Conservation (phyloP, 108 stramenopile species). For the Pseudonitzschia multiseries region DNA sequence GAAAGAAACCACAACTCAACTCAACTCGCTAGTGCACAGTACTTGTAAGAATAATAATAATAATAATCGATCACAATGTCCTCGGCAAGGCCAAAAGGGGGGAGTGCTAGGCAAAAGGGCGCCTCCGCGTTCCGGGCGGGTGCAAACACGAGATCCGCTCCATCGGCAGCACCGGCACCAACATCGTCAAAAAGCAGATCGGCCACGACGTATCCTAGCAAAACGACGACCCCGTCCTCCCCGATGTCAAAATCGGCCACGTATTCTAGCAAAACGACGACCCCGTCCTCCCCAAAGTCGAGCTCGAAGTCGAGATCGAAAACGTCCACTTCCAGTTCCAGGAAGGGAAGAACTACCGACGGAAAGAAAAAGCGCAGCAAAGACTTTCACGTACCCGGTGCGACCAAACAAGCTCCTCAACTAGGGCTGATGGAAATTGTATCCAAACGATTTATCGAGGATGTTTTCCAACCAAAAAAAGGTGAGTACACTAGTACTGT, state of each 20-base stretch:
- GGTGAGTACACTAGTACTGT: no score
- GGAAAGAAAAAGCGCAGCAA: not conserved
- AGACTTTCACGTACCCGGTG: not conserved
- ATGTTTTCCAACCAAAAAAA: conserved; percentile 47
- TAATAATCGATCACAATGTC: not conserved
- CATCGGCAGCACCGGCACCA: not conserved
- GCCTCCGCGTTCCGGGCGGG: not conserved
- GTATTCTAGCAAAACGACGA: not conserved
- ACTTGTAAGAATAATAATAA: no score
- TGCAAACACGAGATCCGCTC: not conserved
- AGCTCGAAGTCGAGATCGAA: not conserved
- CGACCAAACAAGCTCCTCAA: conserved; percentile 8
- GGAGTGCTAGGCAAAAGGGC: not conserved
- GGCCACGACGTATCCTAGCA: not conserved
- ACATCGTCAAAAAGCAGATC: not conserved
- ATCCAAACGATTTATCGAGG: conserved; percentile 46
- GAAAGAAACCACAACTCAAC: no score
- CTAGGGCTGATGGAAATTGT: conserved; percentile 43
- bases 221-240: not conserved
- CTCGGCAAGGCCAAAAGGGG: conserved; percentile 3
- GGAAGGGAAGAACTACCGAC: not conserved
- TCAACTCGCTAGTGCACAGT: no score
- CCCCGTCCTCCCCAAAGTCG: not conserved
- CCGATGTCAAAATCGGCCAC: not conserved
- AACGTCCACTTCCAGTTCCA: not conserved